Base-by-base conservation (phyloP, 139 green algal genomes). In the Chlamydomonas schloesseri region DNA sequence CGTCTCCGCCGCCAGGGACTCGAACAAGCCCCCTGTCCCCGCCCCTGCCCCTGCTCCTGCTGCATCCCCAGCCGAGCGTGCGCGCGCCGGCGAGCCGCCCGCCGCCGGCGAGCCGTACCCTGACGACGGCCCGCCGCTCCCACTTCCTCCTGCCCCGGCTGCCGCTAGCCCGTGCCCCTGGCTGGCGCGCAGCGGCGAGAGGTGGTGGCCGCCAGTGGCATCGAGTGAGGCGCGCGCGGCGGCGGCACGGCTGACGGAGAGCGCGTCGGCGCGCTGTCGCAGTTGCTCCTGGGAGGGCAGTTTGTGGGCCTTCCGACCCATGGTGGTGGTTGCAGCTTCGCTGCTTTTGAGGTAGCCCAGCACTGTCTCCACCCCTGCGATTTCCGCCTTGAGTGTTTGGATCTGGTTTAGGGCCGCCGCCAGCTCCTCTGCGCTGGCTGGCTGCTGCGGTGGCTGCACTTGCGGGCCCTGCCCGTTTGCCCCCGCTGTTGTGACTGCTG, bases 311-410 rank as follows among this genome's bases (percentile, higher is more conserved):
- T 80, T 80, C 6, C 81, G 53, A 17, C 81, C 81, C 70, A 87
- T 37, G 20, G 50, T 68, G 5, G 70, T 87, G 8, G 70, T 81
- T 20, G 28, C n/a, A 14, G 80, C 62, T 31, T 87, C 81, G 17
- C 55, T 33, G 57, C 81, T 57, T 29, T 87, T 87, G 26, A 87
- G 70, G 69, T 78, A 73, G 13, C 70, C 70, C 31, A 87, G 81
- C 70, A 87, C 81, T 26, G 70, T 87, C 57, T 87, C 81, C 46
- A 77, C 85, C 21, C 85, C 85, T 2, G 85, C 85, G 42, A 89
- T 89, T 77, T 89, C 85, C 8, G 69, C 73, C 42, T 89, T 89
- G 20, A 89, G 85, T 3, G 28, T 71, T 21, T 81, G 53, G 50
- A 89, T 79, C 47, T 89, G 75, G 14, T 29, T 26, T 42, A 89